phyloP scores from a whole-genome alignment of 2,329 filamentous ascomycete genomes.

The Diaporthe citriasiana region DNA sequence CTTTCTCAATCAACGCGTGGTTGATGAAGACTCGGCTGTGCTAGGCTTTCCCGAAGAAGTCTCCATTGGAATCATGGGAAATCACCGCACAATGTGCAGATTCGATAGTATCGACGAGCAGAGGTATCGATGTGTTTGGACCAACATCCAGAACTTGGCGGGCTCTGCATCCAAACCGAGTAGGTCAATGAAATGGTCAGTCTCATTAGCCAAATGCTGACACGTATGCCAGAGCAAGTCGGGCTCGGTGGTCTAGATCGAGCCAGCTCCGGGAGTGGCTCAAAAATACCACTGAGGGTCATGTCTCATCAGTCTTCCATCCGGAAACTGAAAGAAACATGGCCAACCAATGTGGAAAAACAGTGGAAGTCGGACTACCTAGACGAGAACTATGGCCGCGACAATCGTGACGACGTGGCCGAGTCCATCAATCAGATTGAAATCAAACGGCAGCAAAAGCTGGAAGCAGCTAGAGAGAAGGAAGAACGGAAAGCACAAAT shows the following conservation, averaged over 20 bases:
- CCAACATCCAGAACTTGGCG: constrained; percentile 30
- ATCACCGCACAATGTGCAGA: constrained; percentile 41
- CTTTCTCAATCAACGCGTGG: constrained; percentile 37
- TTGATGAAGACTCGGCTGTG: constrained; percentile 39
- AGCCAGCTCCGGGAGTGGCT: neutral
- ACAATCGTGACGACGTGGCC: constrained; percentile 16
- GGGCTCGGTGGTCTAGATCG: neutral
- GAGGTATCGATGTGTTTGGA: constrained; percentile 26
- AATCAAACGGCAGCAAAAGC: constrained; percentile 6
- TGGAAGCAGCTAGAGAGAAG: constrained; percentile 13
- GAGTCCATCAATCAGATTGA: constrained; percentile 18
- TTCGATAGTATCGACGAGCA: constrained; percentile 36
- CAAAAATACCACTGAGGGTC: neutral
- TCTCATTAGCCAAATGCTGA: neutral
- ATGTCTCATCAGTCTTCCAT: neutral
- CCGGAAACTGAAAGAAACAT: neutral
- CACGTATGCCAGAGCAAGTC: neutral
- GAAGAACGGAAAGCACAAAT: constrained; percentile 18
- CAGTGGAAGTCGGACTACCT: neutral
- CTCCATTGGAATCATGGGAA: constrained; percentile 32
- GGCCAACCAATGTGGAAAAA: neutral
- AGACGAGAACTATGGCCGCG: neutral
- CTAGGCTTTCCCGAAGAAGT: constrained; percentile 31
- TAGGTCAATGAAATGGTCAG: neutral
- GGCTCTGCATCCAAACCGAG: constrained; percentile 29